Base-by-base conservation (phyloP, 2,329 filamentous ascomycete genomes). In the Colletotrichum sp. region DNA sequence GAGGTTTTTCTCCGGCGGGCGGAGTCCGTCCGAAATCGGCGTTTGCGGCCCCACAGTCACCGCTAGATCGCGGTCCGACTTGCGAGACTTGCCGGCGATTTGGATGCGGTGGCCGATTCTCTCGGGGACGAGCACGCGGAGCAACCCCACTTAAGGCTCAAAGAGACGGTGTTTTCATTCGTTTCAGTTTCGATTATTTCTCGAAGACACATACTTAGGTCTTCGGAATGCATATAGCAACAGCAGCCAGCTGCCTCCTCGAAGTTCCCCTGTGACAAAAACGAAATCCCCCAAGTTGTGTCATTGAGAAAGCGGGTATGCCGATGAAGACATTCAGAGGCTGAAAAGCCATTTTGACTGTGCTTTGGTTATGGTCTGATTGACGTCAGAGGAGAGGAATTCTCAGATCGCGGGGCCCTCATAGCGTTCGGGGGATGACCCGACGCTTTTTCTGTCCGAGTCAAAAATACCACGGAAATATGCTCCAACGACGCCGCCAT, bases 21-120 rank as follows among this genome's bases (percentile, higher is more conserved):
- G 69, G 63, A 72, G 26, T 72, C 69, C 73, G 69, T 62, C 73
- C 73, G 73, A 75, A 15, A 55, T 75, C 73, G 73, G 69, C 63
- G 24, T 18, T 36, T 13, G 18, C 24, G 68, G 68, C 22, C 72
- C 72, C 72, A 34, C 28, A 26, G 2, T 55, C 6, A 30, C 64
- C 64, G 64, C n/a, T 0, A 32, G 10, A 0, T 62, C 57, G 15
- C 44, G 44, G 44, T 22, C 44, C 44, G 44, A 52, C 44, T 13
- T 52, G 44, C 44, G 44, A 13, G 44, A 52, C 44, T 52, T 0
- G 44, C 44, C 44, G n/a, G 44, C 12, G 44, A 22, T 52, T 1
- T 22, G 44, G 10, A 52, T 7, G 44, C 10, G 44, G 1, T 13
- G 44, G 44, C 44, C 44, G n/a, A 52, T 52, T 4, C n/a, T 52